Evolutionary conservation across 352 stramenopile species (phyloP).

Genomic region (Globisporangium spiculum): DNA sequence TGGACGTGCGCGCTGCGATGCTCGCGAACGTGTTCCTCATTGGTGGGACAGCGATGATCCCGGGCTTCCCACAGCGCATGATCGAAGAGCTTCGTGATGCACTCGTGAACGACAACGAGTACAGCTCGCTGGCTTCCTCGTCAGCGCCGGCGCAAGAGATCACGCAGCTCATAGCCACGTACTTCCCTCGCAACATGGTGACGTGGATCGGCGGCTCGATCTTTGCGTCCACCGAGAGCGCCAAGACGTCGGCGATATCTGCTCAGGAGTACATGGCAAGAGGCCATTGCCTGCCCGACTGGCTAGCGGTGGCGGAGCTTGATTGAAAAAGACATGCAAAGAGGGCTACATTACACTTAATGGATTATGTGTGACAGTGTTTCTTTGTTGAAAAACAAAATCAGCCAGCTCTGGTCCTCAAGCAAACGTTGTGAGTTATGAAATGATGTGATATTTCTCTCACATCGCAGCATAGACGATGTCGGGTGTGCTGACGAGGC

Average conservation of each 20-base stretch:
- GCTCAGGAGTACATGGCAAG: conserved; percentile 45
- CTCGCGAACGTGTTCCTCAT: conserved; percentile 76
- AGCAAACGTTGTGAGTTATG: neutral
- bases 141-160: conserved; percentile 12
- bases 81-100: conserved; percentile 39
- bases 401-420: neutral
- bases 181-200: conserved; percentile 75
- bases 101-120: conserved; percentile 40
- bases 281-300: conserved; percentile 43
- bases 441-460: neutral
- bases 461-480: neutral
- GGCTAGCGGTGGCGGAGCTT: conserved; percentile 56
- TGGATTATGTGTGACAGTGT: neutral
- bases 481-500: neutral
- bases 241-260: conserved; percentile 40
- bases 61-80: conserved; percentile 55
- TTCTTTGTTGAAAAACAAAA: neutral
- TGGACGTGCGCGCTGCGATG: conserved; percentile 66
- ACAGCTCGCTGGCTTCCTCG: conserved; percentile 27
- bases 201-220: conserved; percentile 77
- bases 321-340: conserved; percentile 15
- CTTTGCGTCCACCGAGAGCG: conserved; percentile 63
- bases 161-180: conserved; percentile 37
- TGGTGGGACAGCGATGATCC: conserved; percentile 75
- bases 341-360: neutral